Evolutionary conservation across 768 basidiomycete genomes (phyloP).

Genomic region (Boletus barrowsii): DNA sequence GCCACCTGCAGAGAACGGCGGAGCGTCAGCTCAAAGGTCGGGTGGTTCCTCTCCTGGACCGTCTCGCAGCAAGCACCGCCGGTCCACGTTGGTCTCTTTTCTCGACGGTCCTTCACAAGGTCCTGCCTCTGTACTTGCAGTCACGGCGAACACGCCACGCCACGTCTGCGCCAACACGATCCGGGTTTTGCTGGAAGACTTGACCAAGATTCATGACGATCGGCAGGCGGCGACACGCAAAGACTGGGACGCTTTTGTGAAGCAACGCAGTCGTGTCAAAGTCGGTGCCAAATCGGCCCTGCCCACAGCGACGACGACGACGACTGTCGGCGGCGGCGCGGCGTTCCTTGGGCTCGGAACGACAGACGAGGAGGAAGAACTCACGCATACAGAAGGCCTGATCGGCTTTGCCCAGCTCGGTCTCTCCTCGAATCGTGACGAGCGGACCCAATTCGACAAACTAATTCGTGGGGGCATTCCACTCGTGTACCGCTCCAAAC

Average conservation of each 20-base stretch:
- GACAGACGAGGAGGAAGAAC: constrained; percentile 65
- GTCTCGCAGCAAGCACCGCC: constrained; percentile 43
- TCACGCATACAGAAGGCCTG: constrained; percentile 77
- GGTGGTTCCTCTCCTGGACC: constrained; percentile 47
- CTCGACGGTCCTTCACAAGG: constrained; percentile 14
- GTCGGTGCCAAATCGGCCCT: constrained; percentile 23
- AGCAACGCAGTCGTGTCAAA: constrained; percentile 54
- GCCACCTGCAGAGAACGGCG: constrained; percentile 17
- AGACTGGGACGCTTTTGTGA: constrained; percentile 90
- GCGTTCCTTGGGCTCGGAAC: constrained; percentile 67
- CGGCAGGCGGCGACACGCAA: constrained; percentile 65
- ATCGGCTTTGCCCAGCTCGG: constrained; percentile 92
- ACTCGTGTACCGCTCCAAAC: constrained; percentile 78
- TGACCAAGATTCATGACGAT: constrained; percentile 81
- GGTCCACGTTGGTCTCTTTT: constrained; percentile 38
- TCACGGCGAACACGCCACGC: constrained; percentile 60
- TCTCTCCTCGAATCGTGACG: constrained; percentile 62
- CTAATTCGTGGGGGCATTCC: constrained; percentile 88
- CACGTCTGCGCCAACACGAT: constrained; percentile 78
- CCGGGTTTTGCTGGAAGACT: constrained; percentile 64
- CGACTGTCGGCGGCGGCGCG: constrained; percentile 47
- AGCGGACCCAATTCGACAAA: constrained; percentile 74
- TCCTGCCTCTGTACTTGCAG: constrained; percentile 53
- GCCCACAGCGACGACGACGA: constrained; percentile 16
- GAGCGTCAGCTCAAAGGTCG: constrained; percentile 30